Base-by-base conservation (phyloP, 2,329 filamentous ascomycete genomes). In the Phaeosphaeriaceae sp. region DNA sequence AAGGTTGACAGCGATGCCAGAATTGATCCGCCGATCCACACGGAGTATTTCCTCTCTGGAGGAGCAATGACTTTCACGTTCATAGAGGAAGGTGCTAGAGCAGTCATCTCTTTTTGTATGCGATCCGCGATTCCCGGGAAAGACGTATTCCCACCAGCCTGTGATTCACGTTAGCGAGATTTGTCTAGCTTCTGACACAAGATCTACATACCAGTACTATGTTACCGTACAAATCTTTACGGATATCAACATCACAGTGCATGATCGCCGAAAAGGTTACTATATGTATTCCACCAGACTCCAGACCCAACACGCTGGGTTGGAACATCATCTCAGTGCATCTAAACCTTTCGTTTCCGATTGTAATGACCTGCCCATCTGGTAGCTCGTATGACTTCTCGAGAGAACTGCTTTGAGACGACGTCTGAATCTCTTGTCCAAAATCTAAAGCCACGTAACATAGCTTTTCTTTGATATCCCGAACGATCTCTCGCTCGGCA, bases 41-140 rank as follows among this genome's bases (percentile, higher is more conserved):
- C 95, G 68, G 95, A 98, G 92, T 99, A 99, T 89, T 99, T 99
- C 85, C 95, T 92, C 91, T 99, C 95, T 74, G 95, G 95, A 76
- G 95, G 95, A 86, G 95, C 95, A 82, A 99, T 98, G 86, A 99
- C 98, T 92, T 98, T 98, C 89, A 98, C 94, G 92, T 98, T 98
- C 95, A 99, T 98, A 79, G 93, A 97, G 71, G 95, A 98, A 79
- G 95, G 95, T 81, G 95, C 95, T 85, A 99, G 91, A 81, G 93
- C 91, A 82, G 93, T 98, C 83, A 99, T 98, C 88, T 99, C 95
- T 92, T 99, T 98, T 86, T 99, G 95, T 95, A 99, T 98, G 89
- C 95, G 95, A 88, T 99, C 95, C 82, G 93, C 96, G 84, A 99
- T 96, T 93, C 95, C 95, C 77, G 95, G 95, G 88, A 98, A 99